Conservation (phyloP, 768 basidiomycete genomes). For the Tephrocybe sp. region DNA sequence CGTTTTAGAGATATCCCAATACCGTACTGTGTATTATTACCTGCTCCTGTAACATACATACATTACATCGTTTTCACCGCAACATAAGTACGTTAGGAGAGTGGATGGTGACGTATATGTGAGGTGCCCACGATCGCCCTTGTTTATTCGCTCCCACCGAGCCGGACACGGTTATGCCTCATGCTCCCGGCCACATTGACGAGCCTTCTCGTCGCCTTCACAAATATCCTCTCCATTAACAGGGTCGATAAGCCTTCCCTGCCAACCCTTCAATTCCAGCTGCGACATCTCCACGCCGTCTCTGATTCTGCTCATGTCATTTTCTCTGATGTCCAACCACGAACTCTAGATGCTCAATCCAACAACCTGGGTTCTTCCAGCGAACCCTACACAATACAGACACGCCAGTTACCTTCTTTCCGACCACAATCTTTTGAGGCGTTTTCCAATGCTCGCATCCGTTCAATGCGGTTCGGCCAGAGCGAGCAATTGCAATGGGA, state of each 20-base stretch:
- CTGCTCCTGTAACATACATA: conserved; percentile 2
- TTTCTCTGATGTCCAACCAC: conserved; percentile 48
- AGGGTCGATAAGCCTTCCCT: neutral
- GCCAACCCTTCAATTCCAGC: conserved; percentile 43
- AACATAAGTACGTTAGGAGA: no score
- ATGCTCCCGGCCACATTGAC: conserved; percentile 51
- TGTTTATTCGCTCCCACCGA: neutral
- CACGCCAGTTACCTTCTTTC: conserved; percentile 37
- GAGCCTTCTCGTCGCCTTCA: conserved; percentile 45
- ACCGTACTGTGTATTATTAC: conserved; percentile 8
- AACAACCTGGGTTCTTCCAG: conserved; percentile 6
- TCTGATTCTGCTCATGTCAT: conserved; percentile 48
- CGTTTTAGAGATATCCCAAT: conserved; percentile 7
- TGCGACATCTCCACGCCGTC: conserved; percentile 63
- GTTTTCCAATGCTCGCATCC: conserved; percentile 41
- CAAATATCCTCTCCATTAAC: conserved; percentile 26
- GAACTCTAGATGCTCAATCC: conserved; percentile 7
- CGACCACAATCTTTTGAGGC: conserved; percentile 49
- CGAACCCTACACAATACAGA: conserved; percentile 35
- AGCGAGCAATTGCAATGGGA: conserved; percentile 62
- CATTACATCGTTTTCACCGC: neutral
- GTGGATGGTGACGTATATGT: neutral
- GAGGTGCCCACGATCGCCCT: neutral
- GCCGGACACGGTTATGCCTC: conserved; percentile 33
- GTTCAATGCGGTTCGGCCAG: conserved; percentile 46